These are phyloP conservation scores for Urostyla sp. DNA, from an alignment of 73 alveolate genomes.

Conservation along the genomic window DNA sequence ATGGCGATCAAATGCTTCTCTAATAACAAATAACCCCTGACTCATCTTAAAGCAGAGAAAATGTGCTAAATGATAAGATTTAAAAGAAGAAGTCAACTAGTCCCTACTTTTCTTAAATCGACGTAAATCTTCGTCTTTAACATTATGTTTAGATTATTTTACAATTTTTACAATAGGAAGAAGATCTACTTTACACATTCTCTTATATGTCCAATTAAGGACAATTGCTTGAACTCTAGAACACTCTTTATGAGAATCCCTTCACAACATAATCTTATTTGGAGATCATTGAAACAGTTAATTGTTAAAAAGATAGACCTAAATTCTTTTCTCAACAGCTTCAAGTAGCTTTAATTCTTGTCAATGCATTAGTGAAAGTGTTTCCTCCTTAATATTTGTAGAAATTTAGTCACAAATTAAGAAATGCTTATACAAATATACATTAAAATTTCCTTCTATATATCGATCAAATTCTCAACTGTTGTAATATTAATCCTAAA, in stretches of 20 bases:
- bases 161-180: slow-evolving; percentile 10
- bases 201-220: slow-evolving; percentile 3
- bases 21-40: too few relatives aligned
- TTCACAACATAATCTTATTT: neutral
- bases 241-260: neutral
- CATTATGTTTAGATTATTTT: neutral
- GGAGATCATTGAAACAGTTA: slow-evolving; percentile 21
- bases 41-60: too few relatives aligned
- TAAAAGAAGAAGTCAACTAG: neutral
- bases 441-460: slow-evolving; percentile 29
- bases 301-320: slow-evolving; percentile 39
- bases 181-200: slow-evolving; percentile 3
- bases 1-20: too few relatives aligned
- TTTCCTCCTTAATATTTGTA: slow-evolving; percentile 12
- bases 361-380: slow-evolving; percentile 6
- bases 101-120: neutral
- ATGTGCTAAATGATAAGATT: too few relatives aligned
- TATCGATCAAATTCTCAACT: slow-evolving; percentile 31
- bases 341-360: slow-evolving; percentile 9
- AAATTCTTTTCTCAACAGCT: slow-evolving; percentile 27
- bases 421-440: slow-evolving; percentile 24
- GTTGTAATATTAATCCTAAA: slow-evolving; percentile 34
- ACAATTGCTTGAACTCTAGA: slow-evolving; percentile 8
- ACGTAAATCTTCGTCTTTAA: neutral
- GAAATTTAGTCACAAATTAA: slow-evolving; percentile 22